phyloP scores from a whole-genome alignment of 2,329 filamentous ascomycete genomes.

The Huntiella savannae region DNA sequence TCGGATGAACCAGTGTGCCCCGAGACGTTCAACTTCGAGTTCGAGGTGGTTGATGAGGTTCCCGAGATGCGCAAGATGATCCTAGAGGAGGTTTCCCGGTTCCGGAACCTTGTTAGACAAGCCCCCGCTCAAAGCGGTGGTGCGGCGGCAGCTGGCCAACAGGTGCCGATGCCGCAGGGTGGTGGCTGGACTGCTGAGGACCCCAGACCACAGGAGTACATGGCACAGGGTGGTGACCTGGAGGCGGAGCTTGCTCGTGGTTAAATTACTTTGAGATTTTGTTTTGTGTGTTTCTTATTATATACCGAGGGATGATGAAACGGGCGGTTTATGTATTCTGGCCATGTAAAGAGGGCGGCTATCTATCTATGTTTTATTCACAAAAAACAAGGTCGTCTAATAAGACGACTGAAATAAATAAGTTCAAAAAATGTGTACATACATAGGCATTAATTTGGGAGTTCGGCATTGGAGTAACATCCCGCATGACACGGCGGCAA shows the following conservation, averaged over 20 bases:
- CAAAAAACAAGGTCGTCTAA: too few relatives aligned
- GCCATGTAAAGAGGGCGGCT: too few relatives aligned
- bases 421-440: too few relatives aligned
- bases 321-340: too few relatives aligned
- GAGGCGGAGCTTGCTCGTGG: conserved; percentile 35
- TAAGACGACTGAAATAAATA: too few relatives aligned
- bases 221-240: conserved; percentile 27
- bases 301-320: too few relatives aligned
- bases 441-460: too few relatives aligned
- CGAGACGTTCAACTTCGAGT: conserved; percentile 92
- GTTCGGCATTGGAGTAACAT: too few relatives aligned
- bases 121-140: conserved; percentile 22
- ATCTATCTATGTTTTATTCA: too few relatives aligned
- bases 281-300: too few relatives aligned
- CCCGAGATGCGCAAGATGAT: conserved; percentile 95
- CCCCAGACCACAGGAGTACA: conserved; percentile 40
- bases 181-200: conserved; percentile 40
- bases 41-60: conserved; percentile 93
- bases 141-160: conserved; percentile 17
- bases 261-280: neutral
- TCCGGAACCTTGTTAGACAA: conserved; percentile 46
- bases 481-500: too few relatives aligned
- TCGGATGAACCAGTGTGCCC: conserved; percentile 90
- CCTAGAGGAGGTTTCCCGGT: conserved; percentile 75
- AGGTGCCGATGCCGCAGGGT: conserved; percentile 32